A percentile compares a stretch with the other conserved stretches of the same genome.
phyloP scores from a whole-genome alignment of 306 rosid species.

The Quercus cerris region DNA sequence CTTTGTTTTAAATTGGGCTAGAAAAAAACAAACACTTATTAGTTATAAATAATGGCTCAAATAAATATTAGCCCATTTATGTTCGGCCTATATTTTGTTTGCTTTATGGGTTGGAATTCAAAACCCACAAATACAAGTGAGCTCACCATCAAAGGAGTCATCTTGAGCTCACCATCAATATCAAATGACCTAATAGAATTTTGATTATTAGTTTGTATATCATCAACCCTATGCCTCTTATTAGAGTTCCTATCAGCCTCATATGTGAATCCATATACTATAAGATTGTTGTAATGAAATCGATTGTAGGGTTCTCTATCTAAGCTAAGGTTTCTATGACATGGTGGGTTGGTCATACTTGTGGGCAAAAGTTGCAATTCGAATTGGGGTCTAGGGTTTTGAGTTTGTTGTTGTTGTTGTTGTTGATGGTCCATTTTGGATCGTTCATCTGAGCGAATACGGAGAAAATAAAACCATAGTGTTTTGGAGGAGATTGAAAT shows the following conservation, averaged over 20 bases:
- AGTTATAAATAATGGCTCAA: too few species aligned
- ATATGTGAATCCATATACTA: slow-evolving; percentile 18
- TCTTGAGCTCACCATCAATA: slow-evolving; percentile 20
- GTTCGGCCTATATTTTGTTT: too few species aligned
- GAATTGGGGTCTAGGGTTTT: slow-evolving; percentile 29
- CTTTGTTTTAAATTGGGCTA: too few species aligned
- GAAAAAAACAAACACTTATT: too few species aligned
- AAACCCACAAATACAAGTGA: too few species aligned
- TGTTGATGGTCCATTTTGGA: slow-evolving; percentile 26
- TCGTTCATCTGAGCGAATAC: not conserved
- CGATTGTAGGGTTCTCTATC: slow-evolving; percentile 17
- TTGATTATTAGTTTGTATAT: slow-evolving; percentile 1
- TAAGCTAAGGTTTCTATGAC: slow-evolving; percentile 34
- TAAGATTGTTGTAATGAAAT: slow-evolving; percentile 9
- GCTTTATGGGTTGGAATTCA: too few species aligned
- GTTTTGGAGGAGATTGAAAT: too few species aligned
- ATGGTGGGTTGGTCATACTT: slow-evolving; percentile 15
- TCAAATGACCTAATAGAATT: slow-evolving; percentile 28
- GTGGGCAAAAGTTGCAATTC: slow-evolving; percentile 15
- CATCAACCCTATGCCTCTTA: slow-evolving; percentile 60
- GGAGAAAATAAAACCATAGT: not conserved
- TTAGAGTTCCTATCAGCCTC: slow-evolving; percentile 55
- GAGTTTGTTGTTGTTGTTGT: slow-evolving; percentile 20
- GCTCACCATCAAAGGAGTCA: too few species aligned
- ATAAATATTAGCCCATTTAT: too few species aligned